A percentile compares a stretch with the other conserved stretches of the same genome.
These are phyloP conservation scores for Fusarium sp. DNA, from an alignment of 2,329 filamentous ascomycete genomes.

Conservation along the genomic window DNA sequence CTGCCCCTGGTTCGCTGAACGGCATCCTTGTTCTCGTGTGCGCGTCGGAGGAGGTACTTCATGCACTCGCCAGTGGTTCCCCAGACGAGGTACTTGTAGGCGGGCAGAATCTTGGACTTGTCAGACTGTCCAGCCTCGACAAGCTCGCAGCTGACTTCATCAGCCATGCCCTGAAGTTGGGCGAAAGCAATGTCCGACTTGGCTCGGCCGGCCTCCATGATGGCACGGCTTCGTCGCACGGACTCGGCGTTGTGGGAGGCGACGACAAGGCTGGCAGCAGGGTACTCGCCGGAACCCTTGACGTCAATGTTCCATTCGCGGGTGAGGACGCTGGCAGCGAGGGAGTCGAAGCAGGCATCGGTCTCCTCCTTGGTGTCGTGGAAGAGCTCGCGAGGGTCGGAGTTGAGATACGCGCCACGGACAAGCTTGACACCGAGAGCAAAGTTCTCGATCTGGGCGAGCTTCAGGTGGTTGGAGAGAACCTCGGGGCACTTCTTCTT, in stretches of 20 bases:
- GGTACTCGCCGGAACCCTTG: slow-evolving; percentile 60
- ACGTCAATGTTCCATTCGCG: slow-evolving; percentile 58
- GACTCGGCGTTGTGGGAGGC: slow-evolving; percentile 86
- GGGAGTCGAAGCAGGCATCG: slow-evolving; percentile 77
- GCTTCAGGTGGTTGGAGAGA: slow-evolving; percentile 69
- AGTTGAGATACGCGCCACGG: slow-evolving; percentile 78
- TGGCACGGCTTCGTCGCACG: slow-evolving; percentile 67
- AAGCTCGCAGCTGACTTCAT: slow-evolving; percentile 82
- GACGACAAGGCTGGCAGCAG: slow-evolving; percentile 73
- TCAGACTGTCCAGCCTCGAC: slow-evolving; percentile 53
- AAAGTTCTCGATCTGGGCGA: slow-evolving; percentile 70
- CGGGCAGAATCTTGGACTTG: slow-evolving; percentile 60
- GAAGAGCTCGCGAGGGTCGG: slow-evolving; percentile 76
- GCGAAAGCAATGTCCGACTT: slow-evolving; percentile 59
- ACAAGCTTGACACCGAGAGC: slow-evolving; percentile 81
- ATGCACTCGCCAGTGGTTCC: slow-evolving; percentile 83
- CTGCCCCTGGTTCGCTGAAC: slow-evolving; percentile 71
- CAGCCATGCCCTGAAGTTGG: slow-evolving; percentile 95
- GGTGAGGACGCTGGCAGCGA: slow-evolving; percentile 74
- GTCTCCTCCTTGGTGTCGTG: slow-evolving; percentile 79
- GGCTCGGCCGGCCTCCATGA: slow-evolving; percentile 60
- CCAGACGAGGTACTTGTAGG: slow-evolving; percentile 79
- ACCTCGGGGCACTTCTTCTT: slow-evolving; percentile 71
- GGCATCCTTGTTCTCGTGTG: slow-evolving; percentile 79
- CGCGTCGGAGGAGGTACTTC: slow-evolving; percentile 76